Evolutionary conservation across 2,329 filamentous ascomycete species (phyloP), one percentile per base, ranked within the genome.

Genomic region (Xylariales sp.): DNA sequence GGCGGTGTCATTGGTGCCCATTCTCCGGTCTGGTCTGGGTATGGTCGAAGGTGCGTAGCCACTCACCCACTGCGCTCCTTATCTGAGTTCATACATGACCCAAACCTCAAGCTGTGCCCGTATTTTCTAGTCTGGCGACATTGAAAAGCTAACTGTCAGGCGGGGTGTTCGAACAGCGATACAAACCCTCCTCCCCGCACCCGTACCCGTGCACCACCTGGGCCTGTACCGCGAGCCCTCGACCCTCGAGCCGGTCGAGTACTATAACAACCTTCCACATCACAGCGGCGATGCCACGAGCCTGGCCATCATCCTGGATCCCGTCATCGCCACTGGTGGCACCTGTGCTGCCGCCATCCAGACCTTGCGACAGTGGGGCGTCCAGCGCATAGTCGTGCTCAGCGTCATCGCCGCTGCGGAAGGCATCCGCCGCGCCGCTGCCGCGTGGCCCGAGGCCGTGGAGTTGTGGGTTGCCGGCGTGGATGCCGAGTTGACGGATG

Each of bases 211-310:
- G 47, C 89, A 97, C 68, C 91, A 97, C 61, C 83, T 97, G 6
- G 91, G 93, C 49, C 83, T 97, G 56, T 97, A 91, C 73, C 88
- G 90, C 56, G 90, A 96, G 60, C 88, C 85, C 43, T 79, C 80
- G 40, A 91, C 87, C 30, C 81, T 96, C 40, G 81, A 88, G 54
- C 88, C 90, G 4, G 90, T 96, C 41, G 90, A 95, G 66, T 95
- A 96, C 76, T 96, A 96, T 76, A 96, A 96, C 72, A 95, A 95
- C 64, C 81, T 96, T 15, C 89, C 89, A 24, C 83, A 87, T 64
- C 84, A 88, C 65, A 59, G 70, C 27, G 55, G 69, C 51, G 51
- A 58, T 29, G 66, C 66, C 30, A n/a, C n/a, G n/a, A 70, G 61
- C 42, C 71, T 95, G 11, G 89, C 89, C 42, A 85, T 96, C 56